These are phyloP conservation scores for Zygoascus meyerae DNA, from an alignment of 1,139 yeast genomes.

Conservation along the genomic window DNA sequence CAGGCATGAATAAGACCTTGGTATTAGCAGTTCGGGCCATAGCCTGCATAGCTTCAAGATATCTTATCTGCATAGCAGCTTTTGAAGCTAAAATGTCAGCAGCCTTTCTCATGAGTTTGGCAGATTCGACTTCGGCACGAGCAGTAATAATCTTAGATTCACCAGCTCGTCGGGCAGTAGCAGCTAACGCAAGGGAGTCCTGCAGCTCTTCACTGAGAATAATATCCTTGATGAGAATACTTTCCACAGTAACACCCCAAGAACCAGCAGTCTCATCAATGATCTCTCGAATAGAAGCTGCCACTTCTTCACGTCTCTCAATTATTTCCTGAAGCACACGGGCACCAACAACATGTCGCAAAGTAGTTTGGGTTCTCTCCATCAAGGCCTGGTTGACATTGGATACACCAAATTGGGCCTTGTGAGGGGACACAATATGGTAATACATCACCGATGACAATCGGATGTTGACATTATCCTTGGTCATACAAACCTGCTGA, in stretches of 20 bases:
- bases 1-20: conserved; percentile 72
- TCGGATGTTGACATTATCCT: conserved; percentile 59
- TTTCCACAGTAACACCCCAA: conserved; percentile 71
- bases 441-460: conserved; percentile 65
- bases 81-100: conserved; percentile 71
- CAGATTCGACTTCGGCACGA: conserved; percentile 70
- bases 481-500: conserved; percentile 61
- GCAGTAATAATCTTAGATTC: conserved; percentile 74
- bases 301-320: conserved; percentile 70
- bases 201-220: conserved; percentile 53
- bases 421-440: conserved; percentile 64
- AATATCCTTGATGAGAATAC: conserved; percentile 65
- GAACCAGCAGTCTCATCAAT: conserved; percentile 59
- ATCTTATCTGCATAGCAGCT: conserved; percentile 76
- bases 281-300: conserved; percentile 56
- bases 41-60: conserved; percentile 71
- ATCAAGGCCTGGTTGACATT: conserved; percentile 54
- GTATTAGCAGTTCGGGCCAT: conserved; percentile 61
- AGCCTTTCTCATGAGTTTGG: conserved; percentile 72
- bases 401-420: conserved; percentile 55
- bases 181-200: conserved; percentile 63
- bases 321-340: conserved; percentile 66
- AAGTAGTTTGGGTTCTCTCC: conserved; percentile 70
- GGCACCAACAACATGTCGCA: conserved; percentile 68
- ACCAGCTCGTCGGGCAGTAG: conserved; percentile 72